A percentile compares a stretch with the other conserved stretches of the same genome.
phyloP scores from a whole-genome alignment of 2,329 filamentous ascomycete species.

The Cryoendolithus antarcticus region DNA sequence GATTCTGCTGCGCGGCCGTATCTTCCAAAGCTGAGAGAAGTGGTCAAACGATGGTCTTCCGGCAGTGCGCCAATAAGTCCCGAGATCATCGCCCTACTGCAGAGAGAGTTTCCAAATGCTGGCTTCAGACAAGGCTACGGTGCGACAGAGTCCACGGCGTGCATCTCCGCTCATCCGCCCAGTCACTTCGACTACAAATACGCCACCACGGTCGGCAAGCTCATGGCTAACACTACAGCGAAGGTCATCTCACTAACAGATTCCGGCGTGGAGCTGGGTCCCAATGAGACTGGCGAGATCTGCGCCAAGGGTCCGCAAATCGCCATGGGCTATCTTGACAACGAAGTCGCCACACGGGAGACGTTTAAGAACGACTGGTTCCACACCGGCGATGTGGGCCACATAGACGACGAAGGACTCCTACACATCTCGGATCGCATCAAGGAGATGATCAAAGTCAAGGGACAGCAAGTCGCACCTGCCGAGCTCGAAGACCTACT shows the following conservation, averaged over 20 bases:
- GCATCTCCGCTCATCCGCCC: slow-evolving; percentile 49
- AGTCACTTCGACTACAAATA: slow-evolving; percentile 46
- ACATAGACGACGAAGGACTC: slow-evolving; percentile 43
- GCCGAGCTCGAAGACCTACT: slow-evolving; percentile 51
- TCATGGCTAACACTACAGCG: slow-evolving; percentile 46
- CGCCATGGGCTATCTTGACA: slow-evolving; percentile 26
- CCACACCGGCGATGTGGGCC: slow-evolving; percentile 47
- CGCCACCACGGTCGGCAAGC: slow-evolving; percentile 41
- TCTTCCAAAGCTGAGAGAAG: slow-evolving; percentile 34
- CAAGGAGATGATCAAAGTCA: slow-evolving; percentile 57
- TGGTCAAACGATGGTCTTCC: slow-evolving; percentile 42
- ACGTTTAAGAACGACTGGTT: slow-evolving; percentile 39
- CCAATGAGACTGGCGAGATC: slow-evolving; percentile 40
- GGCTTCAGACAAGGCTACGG: slow-evolving; percentile 56
- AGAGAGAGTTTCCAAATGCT: slow-evolving; percentile 43
- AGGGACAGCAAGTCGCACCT: slow-evolving; percentile 48
- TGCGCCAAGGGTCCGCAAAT: slow-evolving; percentile 25
- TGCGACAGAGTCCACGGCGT: slow-evolving; percentile 55
- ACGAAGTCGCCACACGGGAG: slow-evolving; percentile 23
- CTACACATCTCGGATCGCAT: slow-evolving; percentile 49
- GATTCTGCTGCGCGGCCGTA: slow-evolving; percentile 42
- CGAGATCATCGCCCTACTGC: slow-evolving; percentile 44
- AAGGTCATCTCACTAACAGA: slow-evolving; percentile 46
- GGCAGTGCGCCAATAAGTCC: slow-evolving; percentile 47
- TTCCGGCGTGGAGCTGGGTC: slow-evolving; percentile 31